Evolutionary conservation across 495 filamentous ascomycete genomes (phyloP), one percentile per base, ranked within the genome.

Genomic region (Penicillium malachiteum): DNA sequence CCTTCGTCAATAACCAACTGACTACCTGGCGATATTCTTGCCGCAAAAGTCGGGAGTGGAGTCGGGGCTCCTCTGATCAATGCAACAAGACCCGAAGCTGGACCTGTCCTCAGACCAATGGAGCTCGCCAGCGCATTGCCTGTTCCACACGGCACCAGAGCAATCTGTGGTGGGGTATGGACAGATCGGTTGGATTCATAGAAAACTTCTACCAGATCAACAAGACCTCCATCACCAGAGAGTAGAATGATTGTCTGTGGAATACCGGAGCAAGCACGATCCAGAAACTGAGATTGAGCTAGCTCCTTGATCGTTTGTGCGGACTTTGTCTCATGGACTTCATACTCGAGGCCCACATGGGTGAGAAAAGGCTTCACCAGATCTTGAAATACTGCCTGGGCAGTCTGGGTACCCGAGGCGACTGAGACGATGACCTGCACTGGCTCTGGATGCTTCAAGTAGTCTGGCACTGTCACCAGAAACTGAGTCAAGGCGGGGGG

Each of bases 91-190:
- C 67, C 69, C 13, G 60, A 56, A 30, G 56, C 48, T 11, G 67
- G 63, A 12, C 61, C 52, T 9, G 50, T 50, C 8, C 74, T 64
- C 18, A 78, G 56, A 50, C 75, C 76, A 37, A 71, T 71, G 3
- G 90, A 95, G 64, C 85, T 81, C 37, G 91, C 89, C 56, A 96
- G 81, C 3, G 92, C 93, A 71, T 96, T 97, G 21, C 88, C 93
- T 3, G 93, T 96, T 3, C 93, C 93, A 14, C 92, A 78, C 1
- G 91, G 87, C 5, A 96, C 69, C 26, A 94, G 65, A 7, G 77
- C 78, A 54, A 96, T 73, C 3, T 73, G 76, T 0, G 89, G 89
- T 14, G 53, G 50, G 2, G 57, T 30, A 16, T 50, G 33, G 10
- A 57, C 13, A 14, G 34, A 30, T n/a, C 40, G 52, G 7, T 47